Evolutionary conservation across 352 stramenopile genomes (phyloP).

Genomic region (Globisporangium nodosum): DNA sequence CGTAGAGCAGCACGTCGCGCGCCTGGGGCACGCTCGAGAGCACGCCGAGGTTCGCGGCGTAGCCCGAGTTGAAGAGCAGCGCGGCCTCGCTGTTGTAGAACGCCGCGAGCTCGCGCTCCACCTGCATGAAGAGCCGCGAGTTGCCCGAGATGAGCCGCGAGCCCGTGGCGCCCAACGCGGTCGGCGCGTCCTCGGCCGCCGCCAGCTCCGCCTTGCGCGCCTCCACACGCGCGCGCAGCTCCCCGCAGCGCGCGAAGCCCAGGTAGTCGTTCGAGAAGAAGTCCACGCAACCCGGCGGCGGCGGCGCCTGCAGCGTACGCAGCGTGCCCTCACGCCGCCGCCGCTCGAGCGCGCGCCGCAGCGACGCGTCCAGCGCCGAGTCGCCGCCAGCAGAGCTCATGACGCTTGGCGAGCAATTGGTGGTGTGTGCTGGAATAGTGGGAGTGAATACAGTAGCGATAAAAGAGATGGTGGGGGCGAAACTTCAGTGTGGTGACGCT

Average conservation of each 20-base stretch:
- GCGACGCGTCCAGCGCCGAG: constrained; percentile 17
- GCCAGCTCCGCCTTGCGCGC: constrained; percentile 32
- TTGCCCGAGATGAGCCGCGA: constrained; percentile 95
- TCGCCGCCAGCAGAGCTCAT: background rate
- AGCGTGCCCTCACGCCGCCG: constrained; percentile 41
- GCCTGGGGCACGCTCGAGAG: constrained; percentile 88
- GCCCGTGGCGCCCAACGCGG: constrained; percentile 66
- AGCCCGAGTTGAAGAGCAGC: constrained; percentile 96
- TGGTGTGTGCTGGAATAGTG: too few species aligned
- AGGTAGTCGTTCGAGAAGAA: constrained; percentile 99
- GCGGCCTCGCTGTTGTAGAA: constrained; percentile 91
- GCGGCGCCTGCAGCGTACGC: constrained; percentile 30
- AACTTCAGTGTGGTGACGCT: too few species aligned
- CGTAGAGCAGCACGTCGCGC: constrained; percentile 91
- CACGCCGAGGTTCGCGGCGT: constrained; percentile 94
- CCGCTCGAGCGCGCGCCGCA: constrained; percentile 15
- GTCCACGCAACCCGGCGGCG: constrained; percentile 58
- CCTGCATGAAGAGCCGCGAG: constrained; percentile 75
- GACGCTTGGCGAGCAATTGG: background rate
- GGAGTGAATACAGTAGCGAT: too few species aligned
- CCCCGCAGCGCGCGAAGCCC: constrained; percentile 78
- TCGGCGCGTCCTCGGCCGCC: background rate
- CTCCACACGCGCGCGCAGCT: constrained; percentile 50
- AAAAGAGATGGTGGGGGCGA: too few species aligned
- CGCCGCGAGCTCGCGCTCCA: constrained; percentile 78